Base-by-base conservation (phyloP, 805 yeast genomes). In the Candida cerambycidarum region DNA sequence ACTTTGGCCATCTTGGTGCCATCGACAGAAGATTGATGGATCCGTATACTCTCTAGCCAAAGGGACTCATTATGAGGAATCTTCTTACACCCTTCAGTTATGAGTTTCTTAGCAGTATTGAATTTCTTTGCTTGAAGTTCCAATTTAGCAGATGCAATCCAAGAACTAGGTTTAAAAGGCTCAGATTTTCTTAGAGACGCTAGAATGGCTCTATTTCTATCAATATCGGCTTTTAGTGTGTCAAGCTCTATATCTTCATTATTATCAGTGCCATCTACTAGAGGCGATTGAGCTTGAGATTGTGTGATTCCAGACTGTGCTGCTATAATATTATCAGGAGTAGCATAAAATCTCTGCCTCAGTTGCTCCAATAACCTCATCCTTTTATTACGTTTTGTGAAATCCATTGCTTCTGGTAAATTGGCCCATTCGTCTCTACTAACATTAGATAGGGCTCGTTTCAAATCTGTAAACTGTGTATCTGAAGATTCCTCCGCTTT, bases 401-500 rank as follows among this genome's bases (percentile, higher is more conserved):
- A 68, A 61, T 92, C 98, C 1, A 89, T 85, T 1, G 88, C 93
- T 48, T 89, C 96, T 0, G 98, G 98, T 3, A 92, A 56, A 46
- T 69, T 74, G 4, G 76, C 72, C 99, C 99, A 92, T 54, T 90
- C 83, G 3, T 79, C 85, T 15, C 69, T 76, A 3, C 85, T 69
- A 0, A 92, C 78, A 0, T 61, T 52, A 0, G 82, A 66, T 29
- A 90, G 61, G 1, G 73, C 79, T 19, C 82, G 64, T 55, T 90
- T 89, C 46, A 85, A 66, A 55, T 84, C 92, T 1, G 78, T 66
- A 58, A 89, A 87, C 48, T 82, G 80, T 21, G 53, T 51, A 23
- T 61, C 55, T 3, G 19, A 12, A 17, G 19, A 53, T 4, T 50
- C 44, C 5, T 43, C 50, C 11, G 41, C 48, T n/a, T 41, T 44